Conservation (phyloP, 2,329 filamentous ascomycete genomes). For the Amylocarpus encephaloides region DNA sequence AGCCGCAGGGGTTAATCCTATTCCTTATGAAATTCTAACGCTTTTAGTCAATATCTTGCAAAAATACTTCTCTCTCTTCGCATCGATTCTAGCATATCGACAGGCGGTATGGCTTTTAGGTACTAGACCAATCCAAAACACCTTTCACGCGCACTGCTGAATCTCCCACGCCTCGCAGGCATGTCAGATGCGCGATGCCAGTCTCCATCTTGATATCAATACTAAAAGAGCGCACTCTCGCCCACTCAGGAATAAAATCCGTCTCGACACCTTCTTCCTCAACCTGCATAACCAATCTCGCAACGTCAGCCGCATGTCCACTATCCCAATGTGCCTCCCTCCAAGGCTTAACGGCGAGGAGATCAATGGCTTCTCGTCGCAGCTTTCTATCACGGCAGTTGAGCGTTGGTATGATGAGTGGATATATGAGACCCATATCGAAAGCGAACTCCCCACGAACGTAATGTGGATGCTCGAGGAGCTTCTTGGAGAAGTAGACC, state of each 20-base stretch:
- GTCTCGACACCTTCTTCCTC: constrained; percentile 23
- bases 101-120: neutral
- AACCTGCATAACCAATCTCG: constrained; percentile 20
- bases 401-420: constrained; percentile 14
- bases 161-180: constrained; percentile 13
- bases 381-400: constrained; percentile 20
- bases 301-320: constrained; percentile 13
- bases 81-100: neutral
- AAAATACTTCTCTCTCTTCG: neutral
- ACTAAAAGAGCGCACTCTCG: constrained; percentile 12
- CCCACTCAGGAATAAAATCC: constrained; percentile 18
- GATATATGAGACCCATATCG: constrained; percentile 21
- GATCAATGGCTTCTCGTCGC: constrained; percentile 18
- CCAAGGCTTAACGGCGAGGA: constrained; percentile 13
- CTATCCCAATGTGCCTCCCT: constrained; percentile 20
- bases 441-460: constrained; percentile 16
- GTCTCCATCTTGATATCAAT: constrained; percentile 12
- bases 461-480: constrained; percentile 14
- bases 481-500: constrained; percentile 9
- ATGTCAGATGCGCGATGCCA: constrained; percentile 6
- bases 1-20: no score
- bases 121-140: constrained; percentile 3
- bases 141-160: neutral
- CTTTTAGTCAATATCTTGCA: no score
- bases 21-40: no score